Evolutionary conservation across 2,329 filamentous ascomycete genomes (phyloP).

Genomic region (Arthrocladium fulminans): DNA sequence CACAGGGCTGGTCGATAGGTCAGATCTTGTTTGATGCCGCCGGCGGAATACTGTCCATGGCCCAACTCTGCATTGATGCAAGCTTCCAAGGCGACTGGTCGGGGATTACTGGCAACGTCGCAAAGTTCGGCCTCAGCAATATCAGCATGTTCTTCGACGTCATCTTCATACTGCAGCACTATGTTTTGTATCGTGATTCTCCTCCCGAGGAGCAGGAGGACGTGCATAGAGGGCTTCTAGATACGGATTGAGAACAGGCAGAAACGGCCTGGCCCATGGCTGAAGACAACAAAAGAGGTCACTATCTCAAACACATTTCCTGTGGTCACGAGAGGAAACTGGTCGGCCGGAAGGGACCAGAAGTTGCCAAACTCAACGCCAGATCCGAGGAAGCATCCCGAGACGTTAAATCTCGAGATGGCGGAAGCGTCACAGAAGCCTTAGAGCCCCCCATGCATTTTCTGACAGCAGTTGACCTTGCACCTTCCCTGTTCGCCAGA

Average conservation of each 20-base stretch:
- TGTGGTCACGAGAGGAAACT: no score
- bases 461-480: no score
- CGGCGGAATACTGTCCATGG: constrained; percentile 71
- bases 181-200: constrained; percentile 57
- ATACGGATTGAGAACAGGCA: neutral
- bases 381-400: no score
- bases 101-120: constrained; percentile 80
- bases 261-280: no score
- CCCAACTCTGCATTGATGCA: constrained; percentile 77
- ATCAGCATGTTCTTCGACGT: constrained; percentile 78
- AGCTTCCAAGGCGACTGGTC: constrained; percentile 79
- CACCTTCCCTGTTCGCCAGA: no score
- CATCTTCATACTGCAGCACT: constrained; percentile 84
- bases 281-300: no score
- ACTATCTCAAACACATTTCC: no score
- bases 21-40: constrained; percentile 76
- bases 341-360: no score
- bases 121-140: constrained; percentile 80
- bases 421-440: no score
- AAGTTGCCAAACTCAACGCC: no score
- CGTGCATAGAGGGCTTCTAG: neutral
- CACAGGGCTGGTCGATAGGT: constrained; percentile 75
- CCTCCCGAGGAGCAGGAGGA: neutral
- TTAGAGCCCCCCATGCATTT: no score
- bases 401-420: no score